These are phyloP conservation scores for Albugo candida DNA, from an alignment of 352 stramenopile genomes.

Conservation along the genomic window DNA sequence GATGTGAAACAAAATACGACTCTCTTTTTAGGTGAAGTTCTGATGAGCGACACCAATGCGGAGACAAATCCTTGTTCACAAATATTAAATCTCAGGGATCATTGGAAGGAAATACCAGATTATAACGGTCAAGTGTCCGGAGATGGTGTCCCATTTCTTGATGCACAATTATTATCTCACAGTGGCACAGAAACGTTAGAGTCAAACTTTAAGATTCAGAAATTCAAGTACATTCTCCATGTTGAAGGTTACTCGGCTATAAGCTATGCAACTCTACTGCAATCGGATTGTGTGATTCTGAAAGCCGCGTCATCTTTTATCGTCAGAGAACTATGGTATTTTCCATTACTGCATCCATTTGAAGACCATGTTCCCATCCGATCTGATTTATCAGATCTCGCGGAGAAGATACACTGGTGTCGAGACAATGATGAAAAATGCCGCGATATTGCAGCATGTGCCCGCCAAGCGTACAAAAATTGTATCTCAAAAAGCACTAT, in stretches of 20 bases:
- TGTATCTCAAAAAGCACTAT: conserved; percentile 83
- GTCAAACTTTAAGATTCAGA: conserved; percentile 95
- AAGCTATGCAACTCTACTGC: conserved; percentile 98
- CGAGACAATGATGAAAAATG: conserved; percentile 94
- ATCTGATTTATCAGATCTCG: conserved; percentile 91
- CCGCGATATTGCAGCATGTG: conserved; percentile 86
- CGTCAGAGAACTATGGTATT: conserved; percentile 96
- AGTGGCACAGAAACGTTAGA: conserved; percentile 91
- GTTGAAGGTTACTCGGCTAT: conserved; percentile 95
- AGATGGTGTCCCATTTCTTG: conserved; percentile 79
- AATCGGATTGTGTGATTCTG: conserved; percentile 93
- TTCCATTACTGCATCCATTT: conserved; percentile 89
- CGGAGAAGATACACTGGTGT: conserved; percentile 97
- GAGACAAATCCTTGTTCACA: conserved; percentile 95
- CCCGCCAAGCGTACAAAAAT: conserved; percentile 86
- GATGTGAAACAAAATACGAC: conserved; percentile 91
- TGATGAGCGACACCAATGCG: conserved; percentile 86
- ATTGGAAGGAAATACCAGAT: conserved; percentile 80
- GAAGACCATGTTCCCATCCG: conserved; percentile 96
- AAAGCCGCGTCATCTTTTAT: conserved; percentile 87
- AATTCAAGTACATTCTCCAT: conserved; percentile 96
- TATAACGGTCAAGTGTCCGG: conserved; percentile 56
- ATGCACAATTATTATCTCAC: conserved; percentile 80
- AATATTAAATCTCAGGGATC: conserved; percentile 77
- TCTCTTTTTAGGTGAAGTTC: conserved; percentile 96